Evolutionary conservation across 169 alveolate genomes (phyloP), one percentile per base, ranked within the genome.

Genomic region (Plasmodium falciparum): DNA sequence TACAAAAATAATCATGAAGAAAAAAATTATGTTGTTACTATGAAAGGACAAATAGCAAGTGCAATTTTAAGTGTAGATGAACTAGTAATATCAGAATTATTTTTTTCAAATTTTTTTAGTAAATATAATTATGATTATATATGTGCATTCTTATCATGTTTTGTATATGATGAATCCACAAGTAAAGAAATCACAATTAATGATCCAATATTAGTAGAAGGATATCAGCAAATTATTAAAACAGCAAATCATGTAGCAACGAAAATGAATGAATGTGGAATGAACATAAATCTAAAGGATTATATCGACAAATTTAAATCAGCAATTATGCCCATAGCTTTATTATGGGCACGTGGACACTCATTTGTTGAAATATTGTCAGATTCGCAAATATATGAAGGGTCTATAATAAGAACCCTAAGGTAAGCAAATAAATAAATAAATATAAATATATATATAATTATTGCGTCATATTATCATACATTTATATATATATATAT

Each of bases 51-150:
- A 86, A 95, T 99, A 43, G 99, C 99, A 17, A 98, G 99, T 93
- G 99, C 98, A 83, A 97, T 99, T 62, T 95, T 99, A 45, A 98
- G 99, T 11, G 96, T 98, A n/a, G 99, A 98, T 91, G 99, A 99
- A 93, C 85, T 99, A 39, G 92, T 99, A 52, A 97, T 98, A 49
- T 97, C 99, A 6, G 99, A 99, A 90, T 88, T 98, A 78, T 93
- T 98, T 39, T 93, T 96, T 88, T 94, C 97, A 59, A 98, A 98
- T 62, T 95, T 97, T 73, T 98, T 99, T 88, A 97, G 98, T 54
- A 97, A 97, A 63, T 92, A 98, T 90, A 93, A 93, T 39, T 95
- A 97, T n/a, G 98, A 97, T 80, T 96, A 96, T 72, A 96, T 98
- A 22, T 98, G 98, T 26, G 99, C 99, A 0, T 93, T 97, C 11